Evolutionary conservation across 2,329 filamentous ascomycete species (phyloP).

Genomic region (Aspergillus awamori): DNA sequence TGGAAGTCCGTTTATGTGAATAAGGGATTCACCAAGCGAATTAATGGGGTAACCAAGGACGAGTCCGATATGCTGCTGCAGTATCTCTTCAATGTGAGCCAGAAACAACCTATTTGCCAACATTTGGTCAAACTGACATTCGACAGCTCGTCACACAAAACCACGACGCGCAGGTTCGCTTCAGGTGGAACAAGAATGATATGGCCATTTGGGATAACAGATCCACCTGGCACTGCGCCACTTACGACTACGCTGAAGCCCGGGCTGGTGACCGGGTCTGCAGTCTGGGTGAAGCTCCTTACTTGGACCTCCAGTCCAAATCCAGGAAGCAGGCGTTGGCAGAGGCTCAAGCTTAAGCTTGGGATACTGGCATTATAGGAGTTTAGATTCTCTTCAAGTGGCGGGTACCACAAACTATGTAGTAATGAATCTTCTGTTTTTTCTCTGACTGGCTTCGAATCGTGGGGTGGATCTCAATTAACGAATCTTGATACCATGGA

Average conservation of each 20-base stretch:
- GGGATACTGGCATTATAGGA: too few species aligned
- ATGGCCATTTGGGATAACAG: slow-evolving; percentile 35
- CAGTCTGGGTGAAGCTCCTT: slow-evolving; percentile 56
- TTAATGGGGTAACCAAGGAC: slow-evolving; percentile 50
- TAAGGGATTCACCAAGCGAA: slow-evolving; percentile 43
- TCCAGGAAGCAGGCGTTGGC: slow-evolving; percentile 43
- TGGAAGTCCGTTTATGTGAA: slow-evolving; percentile 61
- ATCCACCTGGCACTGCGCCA: slow-evolving; percentile 49
- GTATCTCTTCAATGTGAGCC: slow-evolving; percentile 44
- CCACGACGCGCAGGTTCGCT: slow-evolving; percentile 55
- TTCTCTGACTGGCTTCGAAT: background rate
- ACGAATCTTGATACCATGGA: background rate
- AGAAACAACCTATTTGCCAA: background rate
- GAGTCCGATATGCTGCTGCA: slow-evolving; percentile 49
- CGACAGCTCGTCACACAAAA: slow-evolving; percentile 46
- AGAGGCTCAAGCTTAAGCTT: background rate
- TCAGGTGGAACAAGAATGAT: slow-evolving; percentile 55
- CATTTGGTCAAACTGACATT: background rate
- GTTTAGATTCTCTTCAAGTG: background rate
- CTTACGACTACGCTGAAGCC: slow-evolving; percentile 37
- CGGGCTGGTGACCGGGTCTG: slow-evolving; percentile 54
- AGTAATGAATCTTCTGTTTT: background rate
- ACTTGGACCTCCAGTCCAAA: slow-evolving; percentile 48
- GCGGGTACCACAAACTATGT: background rate
- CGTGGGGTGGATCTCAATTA: background rate